Conservation (phyloP, 148 eudicot species). For the Drosera capensis region DNA sequence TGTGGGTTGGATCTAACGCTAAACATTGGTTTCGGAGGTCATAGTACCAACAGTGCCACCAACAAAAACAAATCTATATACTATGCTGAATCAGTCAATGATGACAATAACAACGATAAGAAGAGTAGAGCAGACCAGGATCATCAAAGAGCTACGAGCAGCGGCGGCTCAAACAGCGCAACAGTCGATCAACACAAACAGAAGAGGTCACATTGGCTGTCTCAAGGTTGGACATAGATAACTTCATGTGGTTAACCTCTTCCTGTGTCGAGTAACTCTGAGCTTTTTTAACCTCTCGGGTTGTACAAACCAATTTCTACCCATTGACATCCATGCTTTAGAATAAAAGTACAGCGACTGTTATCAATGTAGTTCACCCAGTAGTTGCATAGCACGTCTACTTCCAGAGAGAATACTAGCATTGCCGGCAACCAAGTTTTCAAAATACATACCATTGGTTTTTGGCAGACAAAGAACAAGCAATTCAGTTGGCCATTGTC, state of each 20-base stretch:
- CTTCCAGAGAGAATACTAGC: too few species aligned
- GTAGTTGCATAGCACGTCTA: too few species aligned
- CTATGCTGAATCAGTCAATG: background rate
- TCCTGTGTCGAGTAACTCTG: background rate
- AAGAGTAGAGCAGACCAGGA: background rate
- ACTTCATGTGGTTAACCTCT: background rate
- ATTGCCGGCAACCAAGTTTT: too few species aligned
- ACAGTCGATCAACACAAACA: background rate
- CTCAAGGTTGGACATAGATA: background rate
- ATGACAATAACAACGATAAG: background rate
- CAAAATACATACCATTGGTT: too few species aligned
- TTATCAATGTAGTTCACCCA: too few species aligned
- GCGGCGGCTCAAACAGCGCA: background rate
- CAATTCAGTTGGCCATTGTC: too few species aligned
- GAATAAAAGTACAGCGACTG: too few species aligned
- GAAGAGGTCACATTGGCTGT: background rate
- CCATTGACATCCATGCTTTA: too few species aligned
- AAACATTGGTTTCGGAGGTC: conserved; percentile 4
- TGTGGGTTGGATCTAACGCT: conserved; percentile 10
- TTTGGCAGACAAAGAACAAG: too few species aligned
- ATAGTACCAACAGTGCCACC: conserved; percentile 1
- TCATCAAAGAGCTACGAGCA: background rate
- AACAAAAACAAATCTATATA: background rate
- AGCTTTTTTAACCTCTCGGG: background rate
- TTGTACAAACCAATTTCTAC: background rate